phyloP scores from a whole-genome alignment of 441 rosid genomes.

The Sinapis alba region DNA sequence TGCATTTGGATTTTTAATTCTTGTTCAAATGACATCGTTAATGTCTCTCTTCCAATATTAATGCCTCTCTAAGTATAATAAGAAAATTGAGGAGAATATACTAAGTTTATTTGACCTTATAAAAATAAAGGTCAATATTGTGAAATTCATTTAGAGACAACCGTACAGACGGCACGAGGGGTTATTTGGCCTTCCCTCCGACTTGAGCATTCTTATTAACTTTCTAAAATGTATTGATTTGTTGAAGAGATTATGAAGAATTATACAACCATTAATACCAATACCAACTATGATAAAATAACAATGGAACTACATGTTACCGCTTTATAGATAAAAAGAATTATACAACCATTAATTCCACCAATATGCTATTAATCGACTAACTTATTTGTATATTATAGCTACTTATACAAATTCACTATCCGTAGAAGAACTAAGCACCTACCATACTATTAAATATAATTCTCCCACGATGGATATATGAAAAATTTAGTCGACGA shows the following conservation, averaged over 20 bases:
- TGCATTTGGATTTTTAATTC: background rate
- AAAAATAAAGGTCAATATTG: background rate
- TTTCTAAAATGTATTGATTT: background rate
- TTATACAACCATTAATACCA: no score
- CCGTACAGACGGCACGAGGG: conserved; percentile 13
- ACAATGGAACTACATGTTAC: background rate
- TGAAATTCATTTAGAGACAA: background rate
- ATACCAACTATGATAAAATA: background rate
- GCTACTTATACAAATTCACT: background rate
- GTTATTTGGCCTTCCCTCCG: background rate
- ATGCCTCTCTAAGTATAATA: background rate
- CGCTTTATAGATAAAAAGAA: background rate
- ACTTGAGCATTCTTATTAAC: background rate
- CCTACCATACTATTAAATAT: conserved; percentile 2
- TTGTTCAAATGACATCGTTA: background rate
- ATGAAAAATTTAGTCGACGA: conserved; percentile 1
- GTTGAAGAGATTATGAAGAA: background rate
- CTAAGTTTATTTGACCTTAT: background rate
- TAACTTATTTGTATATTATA: background rate
- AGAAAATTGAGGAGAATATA: background rate
- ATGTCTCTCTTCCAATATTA: background rate
- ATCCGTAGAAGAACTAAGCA: background rate
- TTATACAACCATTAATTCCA: background rate
- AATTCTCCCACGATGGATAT: conserved; percentile 1
- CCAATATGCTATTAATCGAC: background rate